These are phyloP conservation scores for Candida coleopterorum DNA, from an alignment of 805 yeast genomes.

Conservation along the genomic window DNA sequence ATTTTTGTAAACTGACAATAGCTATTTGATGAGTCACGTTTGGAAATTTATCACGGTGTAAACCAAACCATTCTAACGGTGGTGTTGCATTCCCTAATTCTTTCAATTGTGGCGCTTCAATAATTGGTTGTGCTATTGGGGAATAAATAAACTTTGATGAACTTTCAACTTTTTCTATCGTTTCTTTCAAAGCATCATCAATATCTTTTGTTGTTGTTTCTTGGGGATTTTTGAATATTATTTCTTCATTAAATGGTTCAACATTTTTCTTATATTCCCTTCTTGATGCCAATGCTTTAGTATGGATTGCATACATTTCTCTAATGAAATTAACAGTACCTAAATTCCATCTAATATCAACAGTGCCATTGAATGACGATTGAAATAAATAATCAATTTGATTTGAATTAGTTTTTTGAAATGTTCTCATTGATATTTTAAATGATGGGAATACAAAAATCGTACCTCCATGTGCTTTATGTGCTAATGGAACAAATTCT, in stretches of 20 bases:
- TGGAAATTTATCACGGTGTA: constrained; percentile 83
- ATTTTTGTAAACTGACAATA: constrained; percentile 66
- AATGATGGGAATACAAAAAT: constrained; percentile 79
- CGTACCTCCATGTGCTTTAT: constrained; percentile 68
- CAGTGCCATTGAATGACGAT: constrained; percentile 81
- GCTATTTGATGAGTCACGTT: constrained; percentile 78
- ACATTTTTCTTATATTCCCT: constrained; percentile 22
- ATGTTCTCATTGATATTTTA: constrained; percentile 68
- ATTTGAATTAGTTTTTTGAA: constrained; percentile 50
- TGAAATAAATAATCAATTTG: constrained; percentile 62
- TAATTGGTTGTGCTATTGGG: constrained; percentile 70
- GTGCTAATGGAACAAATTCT: constrained; percentile 52
- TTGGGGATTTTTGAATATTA: constrained; percentile 8
- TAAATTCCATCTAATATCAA: constrained; percentile 89
- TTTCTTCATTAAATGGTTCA: constrained; percentile 13
- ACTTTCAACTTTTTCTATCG: constrained; percentile 32
- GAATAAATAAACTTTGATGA: constrained; percentile 47
- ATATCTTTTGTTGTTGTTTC: constrained; percentile 21
- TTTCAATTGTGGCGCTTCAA: constrained; percentile 83
- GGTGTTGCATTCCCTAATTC: constrained; percentile 98
- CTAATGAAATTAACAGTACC: constrained; percentile 87
- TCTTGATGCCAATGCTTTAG: constrained; percentile 64
- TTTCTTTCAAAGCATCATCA: constrained; percentile 34
- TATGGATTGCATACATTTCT: constrained; percentile 89
- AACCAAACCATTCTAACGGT: constrained; percentile 96